A percentile compares a stretch with the other conserved stretches of the same genome.
These are phyloP conservation scores for Cladosporium sphaerospermum DNA, from an alignment of 2,329 filamentous ascomycete species.

Conservation along the genomic window DNA sequence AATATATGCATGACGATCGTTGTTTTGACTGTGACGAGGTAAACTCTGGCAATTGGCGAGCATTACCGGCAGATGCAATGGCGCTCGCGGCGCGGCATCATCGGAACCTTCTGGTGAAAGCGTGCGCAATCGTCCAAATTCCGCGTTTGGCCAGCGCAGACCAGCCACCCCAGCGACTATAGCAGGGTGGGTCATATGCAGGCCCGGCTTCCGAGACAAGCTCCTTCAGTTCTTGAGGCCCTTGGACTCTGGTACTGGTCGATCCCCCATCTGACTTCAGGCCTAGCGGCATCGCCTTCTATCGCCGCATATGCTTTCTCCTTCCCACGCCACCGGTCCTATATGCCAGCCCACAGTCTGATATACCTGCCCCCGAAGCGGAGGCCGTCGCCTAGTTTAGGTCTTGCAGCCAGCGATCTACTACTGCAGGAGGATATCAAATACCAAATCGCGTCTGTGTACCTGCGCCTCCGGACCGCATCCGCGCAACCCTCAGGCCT, in stretches of 20 bases:
- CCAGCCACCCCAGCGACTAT: background rate
- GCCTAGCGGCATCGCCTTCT: background rate
- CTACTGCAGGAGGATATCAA: slow-evolving; percentile 2
- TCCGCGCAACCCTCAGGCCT: slow-evolving; percentile 2
- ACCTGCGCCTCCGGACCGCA: background rate
- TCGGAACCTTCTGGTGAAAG: no score
- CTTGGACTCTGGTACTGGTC: slow-evolving; percentile 4
- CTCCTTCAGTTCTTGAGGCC: slow-evolving; percentile 3
- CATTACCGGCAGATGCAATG: no score
- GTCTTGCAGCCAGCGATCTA: background rate
- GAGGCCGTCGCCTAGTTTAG: background rate
- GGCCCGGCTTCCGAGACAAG: slow-evolving; percentile 7
- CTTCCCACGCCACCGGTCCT: background rate
- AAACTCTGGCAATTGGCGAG: no score
- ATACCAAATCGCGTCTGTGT: background rate
- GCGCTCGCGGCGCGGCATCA: no score
- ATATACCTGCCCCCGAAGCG: background rate
- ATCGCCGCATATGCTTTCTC: background rate
- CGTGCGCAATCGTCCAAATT: background rate
- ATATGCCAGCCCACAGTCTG: background rate
- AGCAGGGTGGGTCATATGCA: background rate
- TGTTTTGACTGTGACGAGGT: no score
- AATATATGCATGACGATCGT: no score
- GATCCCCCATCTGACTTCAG: slow-evolving; percentile 1
- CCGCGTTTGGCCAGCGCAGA: background rate